Evolutionary conservation across 2,329 filamentous ascomycete genomes (phyloP).

Genomic region (Trematosphaeria pertusa): DNA sequence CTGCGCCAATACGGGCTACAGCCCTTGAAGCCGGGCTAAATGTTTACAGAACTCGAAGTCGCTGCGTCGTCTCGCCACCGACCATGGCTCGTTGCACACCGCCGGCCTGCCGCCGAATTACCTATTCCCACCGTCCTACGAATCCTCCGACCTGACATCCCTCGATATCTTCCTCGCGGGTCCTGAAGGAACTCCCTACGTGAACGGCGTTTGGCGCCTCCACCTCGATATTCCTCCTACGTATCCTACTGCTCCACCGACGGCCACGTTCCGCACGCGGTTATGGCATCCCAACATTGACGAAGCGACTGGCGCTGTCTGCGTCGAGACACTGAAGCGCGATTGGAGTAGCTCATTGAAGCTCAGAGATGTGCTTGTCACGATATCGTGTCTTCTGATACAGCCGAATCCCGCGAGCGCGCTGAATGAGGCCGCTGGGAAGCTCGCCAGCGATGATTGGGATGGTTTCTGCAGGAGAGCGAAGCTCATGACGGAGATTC

Average conservation of each 20-base stretch:
- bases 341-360: constrained; percentile 67
- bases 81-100: constrained; percentile 64
- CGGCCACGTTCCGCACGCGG: constrained; percentile 65
- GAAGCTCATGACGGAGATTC: constrained; percentile 67
- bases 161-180: constrained; percentile 66
- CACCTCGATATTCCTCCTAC: constrained; percentile 65
- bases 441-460: constrained; percentile 64
- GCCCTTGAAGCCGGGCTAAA: too few species aligned
- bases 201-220: constrained; percentile 64
- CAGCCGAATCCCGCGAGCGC: constrained; percentile 70
- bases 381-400: constrained; percentile 68
- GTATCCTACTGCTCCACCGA: constrained; percentile 62
- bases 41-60: constrained; percentile 56
- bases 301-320: constrained; percentile 66
- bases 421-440: constrained; percentile 66
- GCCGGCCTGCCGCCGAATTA: constrained; percentile 67
- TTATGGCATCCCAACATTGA: constrained; percentile 73
- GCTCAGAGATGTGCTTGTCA: constrained; percentile 63
- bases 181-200: constrained; percentile 66
- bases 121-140: constrained; percentile 57
- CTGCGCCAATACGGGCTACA: too few species aligned
- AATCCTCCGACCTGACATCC: constrained; percentile 62
- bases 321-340: constrained; percentile 69
- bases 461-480: constrained; percentile 64
- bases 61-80: constrained; percentile 65